Conservation (phyloP, 768 basidiomycete species). For the Calvatia gigantea region DNA sequence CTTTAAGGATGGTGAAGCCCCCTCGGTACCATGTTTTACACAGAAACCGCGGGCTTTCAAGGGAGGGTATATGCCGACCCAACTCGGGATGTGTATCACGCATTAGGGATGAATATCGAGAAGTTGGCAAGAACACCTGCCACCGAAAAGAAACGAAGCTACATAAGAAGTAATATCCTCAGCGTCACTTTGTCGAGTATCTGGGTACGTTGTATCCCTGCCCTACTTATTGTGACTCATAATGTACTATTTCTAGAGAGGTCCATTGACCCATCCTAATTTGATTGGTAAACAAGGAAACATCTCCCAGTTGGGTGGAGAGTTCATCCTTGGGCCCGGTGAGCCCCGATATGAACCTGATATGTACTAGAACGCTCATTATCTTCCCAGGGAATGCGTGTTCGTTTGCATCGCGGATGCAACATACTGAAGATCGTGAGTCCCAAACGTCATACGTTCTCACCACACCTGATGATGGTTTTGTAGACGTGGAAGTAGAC, state of each 20-base stretch:
- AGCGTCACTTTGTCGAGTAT: conserved; percentile 37
- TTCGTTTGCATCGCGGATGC: conserved; percentile 53
- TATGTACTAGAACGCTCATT: not conserved
- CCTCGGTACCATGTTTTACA: conserved; percentile 15
- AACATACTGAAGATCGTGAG: conserved; percentile 59
- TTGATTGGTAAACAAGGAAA: conserved; percentile 63
- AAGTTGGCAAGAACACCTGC: conserved; percentile 41
- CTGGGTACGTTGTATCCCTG: conserved; percentile 32
- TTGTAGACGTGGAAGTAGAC: conserved; percentile 42
- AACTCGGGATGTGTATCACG: conserved; percentile 50
- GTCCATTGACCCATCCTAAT: conserved; percentile 38
- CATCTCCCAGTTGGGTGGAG: conserved; percentile 58
- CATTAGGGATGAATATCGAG: conserved; percentile 59
- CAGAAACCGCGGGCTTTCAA: conserved; percentile 42
- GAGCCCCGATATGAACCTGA: conserved; percentile 1
- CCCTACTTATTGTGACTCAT: not conserved
- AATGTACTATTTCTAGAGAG: conserved; percentile 19
- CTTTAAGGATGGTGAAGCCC: not conserved
- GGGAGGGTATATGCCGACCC: conserved; percentile 66
- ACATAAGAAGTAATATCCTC: conserved; percentile 29
- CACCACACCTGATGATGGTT: not conserved
- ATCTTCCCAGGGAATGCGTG: conserved; percentile 36
- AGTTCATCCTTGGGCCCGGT: conserved; percentile 63
- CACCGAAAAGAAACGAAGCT: conserved; percentile 41
- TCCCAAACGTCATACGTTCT: conserved; percentile 21